Percentiles rank a stretch among this genome's conserved stretches.
Evolutionary conservation across 768 basidiomycete species (phyloP).

Genomic region (Tylopilus vinaceipallidus): DNA sequence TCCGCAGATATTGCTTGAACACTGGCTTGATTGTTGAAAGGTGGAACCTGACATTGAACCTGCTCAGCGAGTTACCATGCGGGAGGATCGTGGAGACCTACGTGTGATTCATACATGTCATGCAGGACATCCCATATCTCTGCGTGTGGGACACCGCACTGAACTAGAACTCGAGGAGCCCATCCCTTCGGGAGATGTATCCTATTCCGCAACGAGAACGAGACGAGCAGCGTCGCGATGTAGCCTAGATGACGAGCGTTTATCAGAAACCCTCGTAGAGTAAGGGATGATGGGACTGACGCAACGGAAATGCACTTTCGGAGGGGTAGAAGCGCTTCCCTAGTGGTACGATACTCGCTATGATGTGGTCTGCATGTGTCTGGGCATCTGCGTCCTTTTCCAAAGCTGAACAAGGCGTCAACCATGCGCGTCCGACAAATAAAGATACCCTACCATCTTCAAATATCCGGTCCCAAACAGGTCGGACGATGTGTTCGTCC

Average conservation of each 20-base stretch:
- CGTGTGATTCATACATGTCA: slow-evolving; percentile 87
- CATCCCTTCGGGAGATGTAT: slow-evolving; percentile 69
- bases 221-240: slow-evolving; percentile 71
- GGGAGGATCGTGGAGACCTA: slow-evolving; percentile 34
- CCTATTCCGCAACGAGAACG: slow-evolving; percentile 64
- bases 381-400: slow-evolving; percentile 55
- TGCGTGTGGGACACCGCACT: slow-evolving; percentile 77
- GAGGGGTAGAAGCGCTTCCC: slow-evolving; percentile 90
- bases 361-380: slow-evolving; percentile 59
- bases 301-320: slow-evolving; percentile 83
- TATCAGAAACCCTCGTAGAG: not conserved
- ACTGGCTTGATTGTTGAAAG: slow-evolving; percentile 78
- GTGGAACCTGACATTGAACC: slow-evolving; percentile 55
- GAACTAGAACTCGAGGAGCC: slow-evolving; percentile 74
- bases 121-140: slow-evolving; percentile 86
- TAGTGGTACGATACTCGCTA: slow-evolving; percentile 63
- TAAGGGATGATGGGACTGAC: slow-evolving; percentile 42
- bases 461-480: slow-evolving; percentile 89
- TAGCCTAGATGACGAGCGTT: slow-evolving; percentile 49
- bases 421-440: not conserved
- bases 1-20: slow-evolving; percentile 80
- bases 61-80: not conserved
- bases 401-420: slow-evolving; percentile 39
- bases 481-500: slow-evolving; percentile 74
- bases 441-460: slow-evolving; percentile 57